Conservation (phyloP, 1,284 basidiomycete species). For the Tilletiopsis washingtonensis region DNA sequence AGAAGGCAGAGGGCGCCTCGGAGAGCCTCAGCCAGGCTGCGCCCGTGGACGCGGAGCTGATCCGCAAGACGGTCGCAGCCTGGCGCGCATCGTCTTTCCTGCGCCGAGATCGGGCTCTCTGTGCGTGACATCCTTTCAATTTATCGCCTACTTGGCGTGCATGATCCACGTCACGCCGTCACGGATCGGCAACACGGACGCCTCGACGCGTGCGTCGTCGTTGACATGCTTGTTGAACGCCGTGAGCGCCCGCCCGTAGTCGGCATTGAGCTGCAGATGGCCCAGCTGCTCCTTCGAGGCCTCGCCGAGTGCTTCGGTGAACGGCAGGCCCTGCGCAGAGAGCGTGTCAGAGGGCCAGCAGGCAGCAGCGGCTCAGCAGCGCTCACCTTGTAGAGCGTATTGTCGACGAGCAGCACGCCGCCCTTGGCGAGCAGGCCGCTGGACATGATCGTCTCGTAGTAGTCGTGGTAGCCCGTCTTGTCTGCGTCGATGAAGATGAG, state of each 20-base stretch:
- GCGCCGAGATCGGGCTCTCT: too few species aligned
- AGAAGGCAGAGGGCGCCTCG: not conserved
- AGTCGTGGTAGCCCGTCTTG: constrained; percentile 38
- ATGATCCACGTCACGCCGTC: constrained; percentile 45
- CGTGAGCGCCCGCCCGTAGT: constrained; percentile 29
- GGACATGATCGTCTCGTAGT: constrained; percentile 37
- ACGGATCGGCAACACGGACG: constrained; percentile 37
- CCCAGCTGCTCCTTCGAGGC: not conserved
- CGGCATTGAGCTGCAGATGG: constrained; percentile 8
- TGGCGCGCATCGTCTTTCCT: constrained; percentile 4
- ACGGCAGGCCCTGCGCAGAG: constrained; percentile 39
- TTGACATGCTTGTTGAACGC: constrained; percentile 41
- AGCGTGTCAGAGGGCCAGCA: constrained; percentile 45
- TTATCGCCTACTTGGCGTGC: too few species aligned
- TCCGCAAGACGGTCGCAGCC: not conserved
- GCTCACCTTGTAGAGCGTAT: constrained; percentile 42
- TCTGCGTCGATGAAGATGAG: constrained; percentile 48
- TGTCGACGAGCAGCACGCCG: constrained; percentile 44
- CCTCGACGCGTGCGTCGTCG: constrained; percentile 31
- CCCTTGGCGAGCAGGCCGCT: constrained; percentile 23
- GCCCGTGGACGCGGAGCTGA: constrained; percentile 1
- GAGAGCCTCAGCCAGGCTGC: not conserved
- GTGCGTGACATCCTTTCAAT: too few species aligned
- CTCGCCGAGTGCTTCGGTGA: constrained; percentile 13
- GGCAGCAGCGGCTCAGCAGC: constrained; percentile 25